Evolutionary conservation across 2,329 filamentous ascomycete genomes (phyloP), one percentile per base, ranked within the genome.

Genomic region (Diplodia sapinea): DNA sequence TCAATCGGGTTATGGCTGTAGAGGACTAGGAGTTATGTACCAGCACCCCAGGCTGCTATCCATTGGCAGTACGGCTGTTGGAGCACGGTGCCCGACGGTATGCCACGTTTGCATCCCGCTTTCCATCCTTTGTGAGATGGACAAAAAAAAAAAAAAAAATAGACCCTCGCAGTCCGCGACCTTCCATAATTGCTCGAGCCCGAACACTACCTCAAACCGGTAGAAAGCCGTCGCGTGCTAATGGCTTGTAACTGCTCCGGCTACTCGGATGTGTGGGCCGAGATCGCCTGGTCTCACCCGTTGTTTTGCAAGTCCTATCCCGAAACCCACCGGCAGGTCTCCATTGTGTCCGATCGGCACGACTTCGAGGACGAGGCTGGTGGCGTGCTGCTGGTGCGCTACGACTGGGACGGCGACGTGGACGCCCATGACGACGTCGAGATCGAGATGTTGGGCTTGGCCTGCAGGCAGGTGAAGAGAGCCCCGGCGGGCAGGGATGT

Each of bases 351-450:
- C 23, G 55, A 59, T 11, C 4, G 12, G 33, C 33, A 15, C 13
- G 55, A 59, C 20, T 59, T 3, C 17, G 40, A 9, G 17, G 26
- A 20, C 23, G 1, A 23, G 23, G 23, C 2, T 15, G 55, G 43
- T 8, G 55, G 38, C 11, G 55, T 59, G 3, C 1, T 43, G 55
- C 31, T 59, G 6, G 33, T 59, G 55, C n/a, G 33, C 1, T 59
- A 15, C 23, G 55, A 59, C 38, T 59, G 55, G 55, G 55, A 59
- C 9, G 55, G 55, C 33, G 17, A 59, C 33, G 8, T 59, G 2
- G 55, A 59, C 43, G 33, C 33, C 1, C 55, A 40, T 29, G 55
- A 59, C 11, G 55, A 59, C 13, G 8, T 4, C 11, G 33, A 7
- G 9, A 40, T 40, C 11, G 23, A 8, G 9, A 4, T 9, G 13